phyloP scores from a whole-genome alignment of 768 basidiomycete species.

The Strobilomyces dryophilus region DNA sequence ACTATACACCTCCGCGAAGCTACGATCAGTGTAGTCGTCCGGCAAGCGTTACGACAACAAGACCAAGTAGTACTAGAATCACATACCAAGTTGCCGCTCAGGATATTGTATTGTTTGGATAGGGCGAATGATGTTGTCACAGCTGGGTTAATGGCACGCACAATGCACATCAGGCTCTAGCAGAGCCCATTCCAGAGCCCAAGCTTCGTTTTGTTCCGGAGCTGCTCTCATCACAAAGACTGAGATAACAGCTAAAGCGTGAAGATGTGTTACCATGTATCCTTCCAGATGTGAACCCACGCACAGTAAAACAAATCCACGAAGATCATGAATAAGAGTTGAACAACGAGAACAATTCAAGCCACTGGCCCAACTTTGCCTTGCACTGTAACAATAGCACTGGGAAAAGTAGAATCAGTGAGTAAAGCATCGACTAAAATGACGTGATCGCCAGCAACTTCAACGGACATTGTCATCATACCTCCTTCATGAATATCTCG shows the following conservation, averaged over 20 bases:
- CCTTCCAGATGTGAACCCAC: slow-evolving; percentile 1
- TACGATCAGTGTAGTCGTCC: slow-evolving; percentile 12
- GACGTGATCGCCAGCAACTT: background rate
- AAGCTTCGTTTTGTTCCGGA: slow-evolving; percentile 49
- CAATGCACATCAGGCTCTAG: slow-evolving; percentile 43
- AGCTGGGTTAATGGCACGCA: slow-evolving; percentile 48
- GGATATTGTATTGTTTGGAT: slow-evolving; percentile 44
- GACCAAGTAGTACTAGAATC: slow-evolving; percentile 31
- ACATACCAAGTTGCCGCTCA: slow-evolving; percentile 51
- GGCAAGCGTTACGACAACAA: slow-evolving; percentile 20
- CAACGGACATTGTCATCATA: slow-evolving; percentile 7
- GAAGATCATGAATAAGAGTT: slow-evolving; percentile 25
- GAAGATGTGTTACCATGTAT: no score
- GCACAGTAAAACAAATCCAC: slow-evolving; percentile 38
- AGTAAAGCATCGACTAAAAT: slow-evolving; percentile 22
- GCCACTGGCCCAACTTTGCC: slow-evolving; percentile 33
- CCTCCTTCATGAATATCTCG: slow-evolving; percentile 32
- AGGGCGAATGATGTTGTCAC: slow-evolving; percentile 51
- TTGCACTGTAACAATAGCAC: slow-evolving; percentile 20
- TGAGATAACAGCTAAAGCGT: slow-evolving; percentile 40
- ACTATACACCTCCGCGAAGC: no score
- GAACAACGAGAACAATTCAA: slow-evolving; percentile 35
- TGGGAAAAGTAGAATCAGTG: slow-evolving; percentile 38
- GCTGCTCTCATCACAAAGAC: slow-evolving; percentile 51
- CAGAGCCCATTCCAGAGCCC: slow-evolving; percentile 55